phyloP scores from a whole-genome alignment of 495 filamentous ascomycete genomes.

The Trichocladium antarcticum region DNA sequence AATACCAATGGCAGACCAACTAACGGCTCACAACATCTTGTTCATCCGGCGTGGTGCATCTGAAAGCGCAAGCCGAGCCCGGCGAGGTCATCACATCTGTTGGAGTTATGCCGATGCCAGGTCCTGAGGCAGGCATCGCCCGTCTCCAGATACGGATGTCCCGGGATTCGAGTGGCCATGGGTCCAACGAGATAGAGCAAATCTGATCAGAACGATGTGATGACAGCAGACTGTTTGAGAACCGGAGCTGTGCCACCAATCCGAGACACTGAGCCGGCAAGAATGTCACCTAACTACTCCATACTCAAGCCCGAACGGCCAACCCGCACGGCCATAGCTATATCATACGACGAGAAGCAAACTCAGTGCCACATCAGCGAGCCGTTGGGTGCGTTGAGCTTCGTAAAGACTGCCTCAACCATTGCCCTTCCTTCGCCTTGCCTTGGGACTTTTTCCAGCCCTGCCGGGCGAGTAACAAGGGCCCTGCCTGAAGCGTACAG shows the following conservation, averaged over 20 bases:
- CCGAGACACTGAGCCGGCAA: too few species aligned
- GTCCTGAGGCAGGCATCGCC: background rate
- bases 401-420: too few species aligned
- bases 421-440: too few species aligned
- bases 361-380: too few species aligned
- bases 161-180: constrained; percentile 1
- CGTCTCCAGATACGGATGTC: background rate
- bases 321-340: too few species aligned
- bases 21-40: constrained; percentile 6
- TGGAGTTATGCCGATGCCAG: background rate
- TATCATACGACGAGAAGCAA: too few species aligned
- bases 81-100: background rate
- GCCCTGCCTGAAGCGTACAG: background rate
- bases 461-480: background rate
- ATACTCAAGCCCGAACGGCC: too few species aligned
- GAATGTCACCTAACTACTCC: too few species aligned
- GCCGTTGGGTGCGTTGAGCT: too few species aligned
- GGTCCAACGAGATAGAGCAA: constrained; percentile 2
- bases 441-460: constrained; percentile 1
- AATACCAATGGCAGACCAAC: constrained; percentile 31
- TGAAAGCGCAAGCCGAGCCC: constrained; percentile 4
- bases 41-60: constrained; percentile 10
- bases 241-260: too few species aligned
- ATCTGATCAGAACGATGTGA: background rate
- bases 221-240: constrained; percentile 3